phyloP scores from a whole-genome alignment of 2,329 filamentous ascomycete genomes.

The Trichoderma breve region DNA sequence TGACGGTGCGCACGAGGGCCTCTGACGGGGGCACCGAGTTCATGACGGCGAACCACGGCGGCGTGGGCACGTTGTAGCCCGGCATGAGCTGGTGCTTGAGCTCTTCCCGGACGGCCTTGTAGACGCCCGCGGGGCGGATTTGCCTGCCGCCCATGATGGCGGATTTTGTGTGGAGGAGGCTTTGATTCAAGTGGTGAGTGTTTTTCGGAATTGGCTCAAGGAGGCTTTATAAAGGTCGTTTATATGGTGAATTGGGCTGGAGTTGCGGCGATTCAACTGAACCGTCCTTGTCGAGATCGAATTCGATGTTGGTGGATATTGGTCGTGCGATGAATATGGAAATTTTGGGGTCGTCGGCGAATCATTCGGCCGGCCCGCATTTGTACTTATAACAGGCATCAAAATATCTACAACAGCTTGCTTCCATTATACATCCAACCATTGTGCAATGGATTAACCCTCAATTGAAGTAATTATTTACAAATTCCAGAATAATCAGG shows the following conservation, averaged over 20 bases:
- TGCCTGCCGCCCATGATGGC: slow-evolving; percentile 43
- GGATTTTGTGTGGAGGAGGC: not conserved
- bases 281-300: not conserved
- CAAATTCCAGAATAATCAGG: rapidly evolving
- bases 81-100: slow-evolving; percentile 42
- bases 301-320: not conserved
- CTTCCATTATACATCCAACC: not conserved
- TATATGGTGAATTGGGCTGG: not conserved
- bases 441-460: not conserved
- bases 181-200: not conserved
- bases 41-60: slow-evolving; percentile 53
- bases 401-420: not conserved
- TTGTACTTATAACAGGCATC: not conserved
- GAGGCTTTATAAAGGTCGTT: not conserved
- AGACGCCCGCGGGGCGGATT: slow-evolving; percentile 47
- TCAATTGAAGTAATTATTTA: not conserved
- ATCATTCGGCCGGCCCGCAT: slow-evolving; percentile 17
- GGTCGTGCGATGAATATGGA: slow-evolving; percentile 6
- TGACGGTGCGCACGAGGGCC: slow-evolving; percentile 53
- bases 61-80: slow-evolving; percentile 34
- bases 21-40: slow-evolving; percentile 57
- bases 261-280: not conserved
- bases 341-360: slow-evolving; percentile 19
- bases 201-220: not conserved
- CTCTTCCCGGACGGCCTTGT: slow-evolving; percentile 45